Percentiles rank a stretch among this genome's conserved stretches.
Conservation (phyloP, 202 grass and related monocot genomes). For the Sporobolus alterniflorus region DNA sequence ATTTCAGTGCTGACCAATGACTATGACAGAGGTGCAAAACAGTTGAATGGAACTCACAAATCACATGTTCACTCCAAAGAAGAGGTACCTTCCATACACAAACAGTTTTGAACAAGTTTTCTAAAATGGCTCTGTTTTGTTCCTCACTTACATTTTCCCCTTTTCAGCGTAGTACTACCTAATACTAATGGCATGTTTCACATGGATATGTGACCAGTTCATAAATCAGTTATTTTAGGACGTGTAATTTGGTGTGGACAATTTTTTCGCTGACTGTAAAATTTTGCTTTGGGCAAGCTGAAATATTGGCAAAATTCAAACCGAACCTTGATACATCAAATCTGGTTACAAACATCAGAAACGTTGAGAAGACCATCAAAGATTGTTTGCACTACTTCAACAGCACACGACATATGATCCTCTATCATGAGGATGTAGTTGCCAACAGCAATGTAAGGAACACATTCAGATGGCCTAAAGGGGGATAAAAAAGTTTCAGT, state of each 20-base stretch:
- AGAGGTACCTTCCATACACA: slow-evolving; percentile 58
- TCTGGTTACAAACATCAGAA: slow-evolving; percentile 64
- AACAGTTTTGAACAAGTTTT: not conserved
- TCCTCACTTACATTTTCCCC: not conserved
- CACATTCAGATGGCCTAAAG: slow-evolving; percentile 14
- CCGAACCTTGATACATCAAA: slow-evolving; percentile 63
- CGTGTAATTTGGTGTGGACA: not conserved
- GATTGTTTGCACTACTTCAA: slow-evolving; percentile 72
- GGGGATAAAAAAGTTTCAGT: not conserved
- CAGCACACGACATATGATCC: slow-evolving; percentile 62
- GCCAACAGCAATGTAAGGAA: slow-evolving; percentile 57
- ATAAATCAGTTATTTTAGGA: not conserved
- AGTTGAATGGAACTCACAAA: slow-evolving; percentile 96
- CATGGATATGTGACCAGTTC: not conserved
- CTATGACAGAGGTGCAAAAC: slow-evolving; percentile 88
- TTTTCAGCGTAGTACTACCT: not conserved
- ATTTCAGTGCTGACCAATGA: slow-evolving; percentile 90
- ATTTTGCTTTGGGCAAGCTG: slow-evolving; percentile 60
- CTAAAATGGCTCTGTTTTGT: not conserved
- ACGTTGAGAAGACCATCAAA: slow-evolving; percentile 63
- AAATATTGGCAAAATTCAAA: slow-evolving; percentile 92
- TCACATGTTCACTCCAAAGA: slow-evolving; percentile 93
- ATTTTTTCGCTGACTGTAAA: slow-evolving; percentile 15
- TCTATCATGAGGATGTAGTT: slow-evolving; percentile 91
- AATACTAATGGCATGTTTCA: not conserved